Percentiles rank a stretch among this genome's conserved stretches.
Evolutionary conservation across 1,284 basidiomycete genomes (phyloP).

Genomic region (Pisolithus thermaeus): DNA sequence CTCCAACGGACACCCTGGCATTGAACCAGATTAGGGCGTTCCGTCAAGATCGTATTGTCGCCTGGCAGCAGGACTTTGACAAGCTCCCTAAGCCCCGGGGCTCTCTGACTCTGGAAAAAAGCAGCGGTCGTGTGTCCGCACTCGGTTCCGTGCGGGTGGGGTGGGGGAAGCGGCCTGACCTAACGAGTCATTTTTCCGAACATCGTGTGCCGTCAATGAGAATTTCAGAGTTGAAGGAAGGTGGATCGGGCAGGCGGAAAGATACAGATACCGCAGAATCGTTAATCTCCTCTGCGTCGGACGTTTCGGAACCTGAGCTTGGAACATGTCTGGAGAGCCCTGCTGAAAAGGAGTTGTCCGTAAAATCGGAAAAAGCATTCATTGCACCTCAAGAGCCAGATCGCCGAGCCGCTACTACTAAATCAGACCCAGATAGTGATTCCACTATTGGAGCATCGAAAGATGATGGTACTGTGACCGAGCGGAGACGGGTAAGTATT

Average conservation of each 20-base stretch:
- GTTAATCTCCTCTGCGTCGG: conserved; percentile 54
- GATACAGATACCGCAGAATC: conserved; percentile 50
- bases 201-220: conserved; percentile 54
- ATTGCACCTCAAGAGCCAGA: conserved; percentile 5
- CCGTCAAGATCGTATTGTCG: conserved; percentile 93
- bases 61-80: conserved; percentile 89
- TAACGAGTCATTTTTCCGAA: conserved; percentile 46
- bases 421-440: conserved; percentile 72
- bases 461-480: conserved; percentile 30
- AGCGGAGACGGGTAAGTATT: conserved; percentile 15
- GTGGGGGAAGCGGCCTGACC: conserved; percentile 57
- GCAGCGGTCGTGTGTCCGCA: conserved; percentile 48
- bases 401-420: conserved; percentile 15
- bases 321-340: conserved; percentile 24
- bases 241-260: conserved; percentile 35
- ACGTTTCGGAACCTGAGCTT: conserved; percentile 46
- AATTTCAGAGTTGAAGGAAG: conserved; percentile 78
- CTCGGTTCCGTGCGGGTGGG: conserved; percentile 66
- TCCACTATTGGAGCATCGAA: conserved; percentile 81
- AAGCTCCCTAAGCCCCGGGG: conserved; percentile 59
- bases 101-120: conserved; percentile 41
- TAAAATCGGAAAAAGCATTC: conserved; percentile 19
- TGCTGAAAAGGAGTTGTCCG: conserved; percentile 18
- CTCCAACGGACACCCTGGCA: conserved; percentile 80
- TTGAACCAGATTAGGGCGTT: conserved; percentile 85